phyloP scores from a whole-genome alignment of 177 flowering plant genomes.

The Vitis hybrid region DNA sequence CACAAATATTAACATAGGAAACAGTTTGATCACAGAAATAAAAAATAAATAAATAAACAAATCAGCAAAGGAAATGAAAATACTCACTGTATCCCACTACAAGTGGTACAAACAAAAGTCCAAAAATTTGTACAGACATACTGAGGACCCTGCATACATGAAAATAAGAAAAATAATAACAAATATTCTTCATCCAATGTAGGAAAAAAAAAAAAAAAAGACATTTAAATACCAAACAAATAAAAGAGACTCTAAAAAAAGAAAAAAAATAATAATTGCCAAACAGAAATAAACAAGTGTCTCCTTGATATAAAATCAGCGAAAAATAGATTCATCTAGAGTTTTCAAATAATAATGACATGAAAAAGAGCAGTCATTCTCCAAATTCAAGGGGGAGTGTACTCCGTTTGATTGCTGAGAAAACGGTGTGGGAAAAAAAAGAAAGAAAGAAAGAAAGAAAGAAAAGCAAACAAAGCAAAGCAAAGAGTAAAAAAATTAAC shows the following conservation, averaged over 20 bases:
- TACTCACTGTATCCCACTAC: slow-evolving; percentile 93
- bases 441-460: too few relatives aligned
- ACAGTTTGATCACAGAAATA: not conserved
- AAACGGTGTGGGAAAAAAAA: too few relatives aligned
- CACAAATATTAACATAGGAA: not conserved
- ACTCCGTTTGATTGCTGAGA: too few relatives aligned
- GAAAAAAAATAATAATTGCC: not conserved
- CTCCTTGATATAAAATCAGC: too few relatives aligned
- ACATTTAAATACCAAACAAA: not conserved
- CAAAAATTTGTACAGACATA: slow-evolving; percentile 85
- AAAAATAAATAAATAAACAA: not conserved
- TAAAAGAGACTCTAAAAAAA: not conserved
- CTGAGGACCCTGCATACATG: slow-evolving; percentile 74
- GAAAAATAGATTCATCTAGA: too few relatives aligned
- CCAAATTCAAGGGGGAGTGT: too few relatives aligned
- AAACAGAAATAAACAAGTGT: not conserved
- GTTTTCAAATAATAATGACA: too few relatives aligned
- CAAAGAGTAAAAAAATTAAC: not conserved
- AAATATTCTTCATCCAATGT: not conserved
- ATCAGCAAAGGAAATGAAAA: not conserved
- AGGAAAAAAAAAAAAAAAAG: not conserved
- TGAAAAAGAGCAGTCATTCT: too few relatives aligned
- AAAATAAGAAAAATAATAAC: not conserved
- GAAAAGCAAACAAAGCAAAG: too few relatives aligned
- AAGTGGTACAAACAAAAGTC: slow-evolving; percentile 74